phyloP scores from a whole-genome alignment of 2,329 filamentous ascomycete species.

The Westerdykella ornata region DNA sequence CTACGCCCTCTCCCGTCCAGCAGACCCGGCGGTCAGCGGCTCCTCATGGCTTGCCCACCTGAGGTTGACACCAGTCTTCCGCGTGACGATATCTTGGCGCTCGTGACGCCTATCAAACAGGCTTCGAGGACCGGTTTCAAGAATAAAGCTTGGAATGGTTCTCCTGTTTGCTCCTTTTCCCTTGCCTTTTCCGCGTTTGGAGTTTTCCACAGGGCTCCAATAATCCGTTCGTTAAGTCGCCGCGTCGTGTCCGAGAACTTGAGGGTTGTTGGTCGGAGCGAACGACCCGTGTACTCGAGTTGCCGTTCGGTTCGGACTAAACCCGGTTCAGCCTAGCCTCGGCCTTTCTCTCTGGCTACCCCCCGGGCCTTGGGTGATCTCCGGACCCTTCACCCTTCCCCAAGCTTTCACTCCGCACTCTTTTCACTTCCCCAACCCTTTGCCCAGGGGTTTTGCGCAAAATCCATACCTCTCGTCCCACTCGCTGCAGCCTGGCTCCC shows the following conservation, averaged over 20 bases:
- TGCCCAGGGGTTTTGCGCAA: not conserved
- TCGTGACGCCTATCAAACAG: not conserved
- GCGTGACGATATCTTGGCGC: no score
- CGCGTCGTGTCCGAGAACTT: not conserved
- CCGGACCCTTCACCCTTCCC: not conserved
- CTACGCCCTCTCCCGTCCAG: no score
- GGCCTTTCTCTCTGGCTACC: slow-evolving; percentile 5
- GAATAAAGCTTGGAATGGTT: no score
- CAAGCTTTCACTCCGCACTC: not conserved
- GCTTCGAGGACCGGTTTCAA: not conserved
- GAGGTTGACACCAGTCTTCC: no score
- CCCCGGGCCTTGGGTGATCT: slow-evolving; percentile 4
- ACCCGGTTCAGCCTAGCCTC: slow-evolving; percentile 3
- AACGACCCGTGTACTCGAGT: no score
- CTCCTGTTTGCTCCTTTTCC: no score
- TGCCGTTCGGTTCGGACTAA: not conserved
- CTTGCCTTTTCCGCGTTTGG: no score
- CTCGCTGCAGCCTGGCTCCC: not conserved
- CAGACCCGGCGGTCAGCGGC: no score
- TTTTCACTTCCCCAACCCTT: not conserved
- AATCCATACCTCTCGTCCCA: not conserved
- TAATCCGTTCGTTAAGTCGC: not conserved
- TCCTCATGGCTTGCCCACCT: no score
- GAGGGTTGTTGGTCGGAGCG: no score
- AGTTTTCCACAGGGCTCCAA: not conserved